phyloP scores from a whole-genome alignment of 2,329 filamentous ascomycete species.

The Monosporascus sp. region DNA sequence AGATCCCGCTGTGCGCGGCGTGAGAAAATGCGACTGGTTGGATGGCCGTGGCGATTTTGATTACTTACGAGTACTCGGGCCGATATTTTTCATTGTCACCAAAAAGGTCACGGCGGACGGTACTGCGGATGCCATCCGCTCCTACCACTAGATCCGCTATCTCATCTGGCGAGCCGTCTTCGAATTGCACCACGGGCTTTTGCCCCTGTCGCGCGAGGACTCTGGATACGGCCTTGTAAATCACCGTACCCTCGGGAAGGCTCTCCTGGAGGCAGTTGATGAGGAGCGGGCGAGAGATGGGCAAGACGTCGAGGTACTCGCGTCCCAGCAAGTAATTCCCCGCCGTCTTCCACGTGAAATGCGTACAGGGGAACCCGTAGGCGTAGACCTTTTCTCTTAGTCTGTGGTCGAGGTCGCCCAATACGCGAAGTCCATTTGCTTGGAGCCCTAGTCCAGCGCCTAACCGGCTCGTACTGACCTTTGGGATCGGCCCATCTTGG shows the following conservation, averaged over 20 bases:
- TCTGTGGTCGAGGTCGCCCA: conserved; percentile 6
- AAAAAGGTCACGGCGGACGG: conserved; percentile 6
- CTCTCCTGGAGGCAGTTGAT: conserved; percentile 8
- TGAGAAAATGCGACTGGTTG: not conserved
- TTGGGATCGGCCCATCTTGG: not conserved
- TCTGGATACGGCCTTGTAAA: conserved; percentile 5
- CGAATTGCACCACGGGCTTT: conserved; percentile 8
- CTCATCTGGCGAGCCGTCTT: conserved; percentile 8
- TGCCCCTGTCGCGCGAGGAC: conserved; percentile 3
- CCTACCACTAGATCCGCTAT: conserved; percentile 7
- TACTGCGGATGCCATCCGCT: conserved; percentile 9
- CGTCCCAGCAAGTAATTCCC: conserved; percentile 6
- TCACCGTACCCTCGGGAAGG: conserved; percentile 3
- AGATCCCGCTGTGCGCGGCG: conserved; percentile 3
- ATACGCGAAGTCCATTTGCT: conserved; percentile 7
- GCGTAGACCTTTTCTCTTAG: conserved; percentile 6
- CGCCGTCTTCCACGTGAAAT: conserved; percentile 8
- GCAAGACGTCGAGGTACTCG: conserved; percentile 7
- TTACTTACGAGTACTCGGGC: conserved; percentile 8
- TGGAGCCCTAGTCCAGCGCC: conserved; percentile 11
- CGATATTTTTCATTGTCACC: conserved; percentile 6
- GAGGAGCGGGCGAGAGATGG: conserved; percentile 8
- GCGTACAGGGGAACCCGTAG: conserved; percentile 8
- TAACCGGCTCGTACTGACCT: conserved; percentile 7
- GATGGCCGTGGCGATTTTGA: no score